Conservation (phyloP, 345 rosid genomes). For the Chamaenerion angustifolium region DNA sequence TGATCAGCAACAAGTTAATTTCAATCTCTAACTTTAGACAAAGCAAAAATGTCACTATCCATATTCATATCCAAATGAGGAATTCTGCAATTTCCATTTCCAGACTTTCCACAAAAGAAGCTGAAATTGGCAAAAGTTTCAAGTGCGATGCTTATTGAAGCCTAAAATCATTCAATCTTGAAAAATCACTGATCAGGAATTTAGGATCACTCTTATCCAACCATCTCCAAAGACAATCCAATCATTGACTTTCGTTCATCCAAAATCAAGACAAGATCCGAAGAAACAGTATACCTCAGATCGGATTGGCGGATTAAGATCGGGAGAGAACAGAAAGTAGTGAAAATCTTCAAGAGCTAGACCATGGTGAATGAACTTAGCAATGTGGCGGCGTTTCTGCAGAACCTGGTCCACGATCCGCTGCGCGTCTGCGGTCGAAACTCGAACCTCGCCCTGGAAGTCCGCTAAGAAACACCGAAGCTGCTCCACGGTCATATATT, state of each 20-base stretch:
- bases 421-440: conserved; percentile 26
- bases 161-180: too few relatives aligned
- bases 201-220: too few relatives aligned
- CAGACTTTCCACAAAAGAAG: too few relatives aligned
- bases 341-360: conserved; percentile 37
- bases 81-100: too few relatives aligned
- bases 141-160: too few relatives aligned
- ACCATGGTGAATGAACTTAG: conserved; percentile 24
- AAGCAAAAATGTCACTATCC: too few relatives aligned
- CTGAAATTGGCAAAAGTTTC: too few relatives aligned
- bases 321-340: conserved; percentile 19
- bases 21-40: too few relatives aligned
- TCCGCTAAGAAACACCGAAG: conserved; percentile 30
- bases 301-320: conserved; percentile 15
- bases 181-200: too few relatives aligned
- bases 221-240: too few relatives aligned
- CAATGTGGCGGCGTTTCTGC: conserved; percentile 18
- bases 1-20: too few relatives aligned
- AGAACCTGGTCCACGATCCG: conserved; percentile 28
- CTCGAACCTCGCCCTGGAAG: conserved; percentile 23
- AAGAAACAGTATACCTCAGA: background rate
- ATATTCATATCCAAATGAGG: too few relatives aligned
- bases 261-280: background rate
- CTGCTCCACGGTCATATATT: conserved; percentile 22
- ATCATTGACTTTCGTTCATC: background rate